phyloP scores from a whole-genome alignment of 1,139 yeast genomes.

The Blastobotrys capitulatus region DNA sequence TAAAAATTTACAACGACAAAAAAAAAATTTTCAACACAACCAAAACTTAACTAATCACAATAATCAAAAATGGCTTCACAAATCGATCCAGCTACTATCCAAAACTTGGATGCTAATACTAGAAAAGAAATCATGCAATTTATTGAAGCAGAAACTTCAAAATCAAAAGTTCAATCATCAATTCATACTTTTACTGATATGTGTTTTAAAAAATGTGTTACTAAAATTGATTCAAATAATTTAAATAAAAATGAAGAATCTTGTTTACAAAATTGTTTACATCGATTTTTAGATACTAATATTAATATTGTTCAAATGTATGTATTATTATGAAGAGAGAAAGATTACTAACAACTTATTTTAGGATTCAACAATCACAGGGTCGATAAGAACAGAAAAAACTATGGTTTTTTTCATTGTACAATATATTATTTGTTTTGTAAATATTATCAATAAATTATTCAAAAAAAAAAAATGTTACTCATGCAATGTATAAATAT shows the following conservation, averaged over 20 bases:
- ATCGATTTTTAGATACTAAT: constrained; percentile 82
- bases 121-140: constrained; percentile 71
- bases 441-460: no score
- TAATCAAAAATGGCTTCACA: no score
- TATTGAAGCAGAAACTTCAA: constrained; percentile 77
- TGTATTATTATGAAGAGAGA: constrained; percentile 7
- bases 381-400: constrained; percentile 17
- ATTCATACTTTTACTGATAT: constrained; percentile 82
- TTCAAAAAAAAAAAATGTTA: neutral
- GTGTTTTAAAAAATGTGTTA: constrained; percentile 85
- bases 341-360: constrained; percentile 1
- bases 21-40: no score
- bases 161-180: constrained; percentile 81
- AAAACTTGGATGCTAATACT: constrained; percentile 61
- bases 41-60: constrained; percentile 25
- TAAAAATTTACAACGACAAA: no score
- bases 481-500: neutral
- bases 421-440: neutral
- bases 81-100: constrained; percentile 54
- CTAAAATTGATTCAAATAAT: constrained; percentile 44
- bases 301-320: constrained; percentile 70
- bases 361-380: constrained; percentile 25
- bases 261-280: constrained; percentile 76
- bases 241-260: constrained; percentile 57
- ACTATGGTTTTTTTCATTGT: neutral